These are phyloP conservation scores for Aschersonia sp. DNA, from an alignment of 2,329 filamentous ascomycete species.

Conservation along the genomic window DNA sequence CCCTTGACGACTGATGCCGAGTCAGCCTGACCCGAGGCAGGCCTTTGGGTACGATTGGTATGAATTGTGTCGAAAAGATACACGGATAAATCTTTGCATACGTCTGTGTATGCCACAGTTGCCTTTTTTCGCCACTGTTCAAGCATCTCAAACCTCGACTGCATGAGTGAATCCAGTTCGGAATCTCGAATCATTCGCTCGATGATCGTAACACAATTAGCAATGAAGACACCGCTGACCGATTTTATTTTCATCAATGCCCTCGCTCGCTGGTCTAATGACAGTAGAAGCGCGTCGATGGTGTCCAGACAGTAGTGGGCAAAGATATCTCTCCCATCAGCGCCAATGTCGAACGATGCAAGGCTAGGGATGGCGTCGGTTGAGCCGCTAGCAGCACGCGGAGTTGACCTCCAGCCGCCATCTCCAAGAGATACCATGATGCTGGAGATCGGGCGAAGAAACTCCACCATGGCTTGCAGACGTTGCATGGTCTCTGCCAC, in stretches of 20 bases:
- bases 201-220: conserved; percentile 73
- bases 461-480: conserved; percentile 74
- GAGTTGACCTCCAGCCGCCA: conserved; percentile 64
- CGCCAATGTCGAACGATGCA: conserved; percentile 72
- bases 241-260: conserved; percentile 63
- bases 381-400: conserved; percentile 35
- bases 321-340: conserved; percentile 78
- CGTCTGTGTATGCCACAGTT: conserved; percentile 65
- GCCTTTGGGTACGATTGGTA: conserved; percentile 62
- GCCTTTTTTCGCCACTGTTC: conserved; percentile 84
- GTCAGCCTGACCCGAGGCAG: conserved; percentile 61
- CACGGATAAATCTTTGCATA: conserved; percentile 77
- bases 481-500: conserved; percentile 77
- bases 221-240: conserved; percentile 74
- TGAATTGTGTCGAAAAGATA: conserved; percentile 85
- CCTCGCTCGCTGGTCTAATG: conserved; percentile 62
- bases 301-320: conserved; percentile 83
- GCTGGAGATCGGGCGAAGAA: conserved; percentile 71
- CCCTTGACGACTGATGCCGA: conserved; percentile 73
- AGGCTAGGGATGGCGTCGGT: conserved; percentile 56
- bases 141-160: conserved; percentile 49
- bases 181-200: conserved; percentile 75
- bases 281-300: conserved; percentile 63
- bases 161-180: conserved; percentile 60
- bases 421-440: conserved; percentile 89